These are phyloP conservation scores for Eimeria nieschulzi DNA, from an alignment of 169 alveolate species.

Conservation along the genomic window DNA sequence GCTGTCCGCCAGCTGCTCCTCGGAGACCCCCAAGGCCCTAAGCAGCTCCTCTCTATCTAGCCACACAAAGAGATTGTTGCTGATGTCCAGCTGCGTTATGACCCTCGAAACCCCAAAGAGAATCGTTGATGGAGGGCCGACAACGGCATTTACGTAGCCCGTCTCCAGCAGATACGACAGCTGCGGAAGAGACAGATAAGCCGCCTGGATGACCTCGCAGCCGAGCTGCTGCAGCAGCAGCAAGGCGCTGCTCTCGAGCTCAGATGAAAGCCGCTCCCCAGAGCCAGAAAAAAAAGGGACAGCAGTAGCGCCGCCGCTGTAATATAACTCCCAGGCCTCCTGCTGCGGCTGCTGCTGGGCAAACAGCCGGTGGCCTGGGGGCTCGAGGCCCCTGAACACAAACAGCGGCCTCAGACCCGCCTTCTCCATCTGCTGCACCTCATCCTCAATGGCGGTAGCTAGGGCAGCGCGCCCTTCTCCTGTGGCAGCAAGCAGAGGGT, in stretches of 20 bases:
- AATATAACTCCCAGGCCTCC: conserved; percentile 13
- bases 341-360: conserved; percentile 16
- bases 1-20: conserved; percentile 74
- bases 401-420: conserved; percentile 54
- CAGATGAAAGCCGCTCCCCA: not conserved
- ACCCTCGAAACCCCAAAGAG: conserved; percentile 70
- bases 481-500: conserved; percentile 50
- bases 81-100: conserved; percentile 57
- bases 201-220: conserved; percentile 64
- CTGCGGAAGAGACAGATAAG: conserved; percentile 76
- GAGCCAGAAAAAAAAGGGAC: not conserved
- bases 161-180: conserved; percentile 56
- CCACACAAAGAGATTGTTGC: conserved; percentile 41
- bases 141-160: conserved; percentile 61
- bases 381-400: conserved; percentile 66
- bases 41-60: conserved; percentile 45
- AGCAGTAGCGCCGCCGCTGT: conserved; percentile 10
- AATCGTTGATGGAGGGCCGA: conserved; percentile 73
- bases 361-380: conserved; percentile 45
- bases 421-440: conserved; percentile 68
- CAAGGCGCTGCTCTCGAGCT: conserved; percentile 49
- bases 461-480: conserved; percentile 73
- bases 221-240: conserved; percentile 62
- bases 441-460: conserved; percentile 35
- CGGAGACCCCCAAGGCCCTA: conserved; percentile 23